Evolutionary conservation across 495 filamentous ascomycete genomes (phyloP), one percentile per base, ranked within the genome.

Genomic region (Aspergillus kassunensis): DNA sequence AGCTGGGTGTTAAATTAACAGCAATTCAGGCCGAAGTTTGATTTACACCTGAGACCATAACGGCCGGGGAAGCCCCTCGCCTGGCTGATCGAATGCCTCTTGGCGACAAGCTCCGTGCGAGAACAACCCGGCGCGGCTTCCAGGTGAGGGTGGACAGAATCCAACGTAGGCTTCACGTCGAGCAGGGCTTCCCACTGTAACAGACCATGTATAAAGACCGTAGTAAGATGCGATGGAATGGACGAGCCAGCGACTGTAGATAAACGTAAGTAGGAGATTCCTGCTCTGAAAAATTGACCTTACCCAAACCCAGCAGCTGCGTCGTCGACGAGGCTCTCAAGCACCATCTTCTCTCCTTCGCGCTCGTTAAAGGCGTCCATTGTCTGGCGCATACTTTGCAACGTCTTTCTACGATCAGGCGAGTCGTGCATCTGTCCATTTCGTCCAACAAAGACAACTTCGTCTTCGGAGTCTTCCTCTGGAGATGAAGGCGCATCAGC

Each of bases 171-270:
- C 90, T 53, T 95, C 87, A 44, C 90, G 80, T 25, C 86, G 80
- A 33, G 83, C 80, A 13, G 90, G 88, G 58, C 86, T 75, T 16
- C 88, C 90, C 13, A 84, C 77, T 1, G 88, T 88, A 60, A 91
- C 79, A 2, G 86, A 90, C 78, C 87, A 91, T 35, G 90, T 92
- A 42, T 81, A 82, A 49, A 98, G 76, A 25, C 90, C 92, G 66
- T 98, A 98, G 67, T 98, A 97, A 6, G 84, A 76, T 18, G 90
- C 95, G 56, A 98, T 89, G 42, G 84, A 86, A 70, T 98, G 91
- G 4, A 96, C 90, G 49, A 98, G 81, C 88, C 90, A 98, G 43
- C 93, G 87, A 55, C 89, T 95, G 53, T 33, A 46, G 42, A 57
- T 7, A 20, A 54, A 20, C 39, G 65, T 62, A n/a, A 55, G 57